Percentiles rank a stretch among this genome's conserved stretches.
These are phyloP conservation scores for Drosera spatulata DNA, from an alignment of 179 eudicot genomes.

Conservation along the genomic window DNA sequence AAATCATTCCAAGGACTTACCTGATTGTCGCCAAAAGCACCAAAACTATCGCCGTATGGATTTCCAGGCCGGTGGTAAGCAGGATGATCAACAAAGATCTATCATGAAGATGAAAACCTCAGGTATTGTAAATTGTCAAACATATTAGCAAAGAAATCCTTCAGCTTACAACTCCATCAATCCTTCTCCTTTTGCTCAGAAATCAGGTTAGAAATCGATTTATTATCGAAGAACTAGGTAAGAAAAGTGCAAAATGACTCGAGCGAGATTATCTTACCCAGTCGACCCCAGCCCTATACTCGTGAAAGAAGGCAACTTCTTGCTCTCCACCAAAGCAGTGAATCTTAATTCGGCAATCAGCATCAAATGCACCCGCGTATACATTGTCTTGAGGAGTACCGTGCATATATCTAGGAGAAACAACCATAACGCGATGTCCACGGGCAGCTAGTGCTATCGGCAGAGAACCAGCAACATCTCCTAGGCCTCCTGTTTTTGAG, in stretches of 20 bases:
- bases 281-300: constrained; percentile 90
- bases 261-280: constrained; percentile 43
- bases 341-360: constrained; percentile 41
- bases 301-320: constrained; percentile 82
- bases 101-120: constrained; percentile 2
- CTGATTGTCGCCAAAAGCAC: constrained; percentile 99
- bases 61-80: constrained; percentile 96
- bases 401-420: constrained; percentile 77
- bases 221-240: background rate
- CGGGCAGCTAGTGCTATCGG: constrained; percentile 83
- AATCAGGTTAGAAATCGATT: background rate
- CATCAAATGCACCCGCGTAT: constrained; percentile 47
- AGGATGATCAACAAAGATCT: constrained; percentile 97
- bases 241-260: background rate
- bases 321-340: constrained; percentile 79
- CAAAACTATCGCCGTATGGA: constrained; percentile 84
- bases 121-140: too few relatives aligned
- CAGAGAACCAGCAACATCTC: constrained; percentile 98
- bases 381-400: constrained; percentile 67
- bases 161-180: too few relatives aligned
- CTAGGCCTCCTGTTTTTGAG: constrained; percentile 96
- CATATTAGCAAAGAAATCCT: too few relatives aligned
- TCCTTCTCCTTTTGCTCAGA: background rate
- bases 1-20: constrained; percentile 15
- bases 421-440: constrained; percentile 99